Conservation (phyloP, 305 asterid species). For the Fraxinus nigra region DNA sequence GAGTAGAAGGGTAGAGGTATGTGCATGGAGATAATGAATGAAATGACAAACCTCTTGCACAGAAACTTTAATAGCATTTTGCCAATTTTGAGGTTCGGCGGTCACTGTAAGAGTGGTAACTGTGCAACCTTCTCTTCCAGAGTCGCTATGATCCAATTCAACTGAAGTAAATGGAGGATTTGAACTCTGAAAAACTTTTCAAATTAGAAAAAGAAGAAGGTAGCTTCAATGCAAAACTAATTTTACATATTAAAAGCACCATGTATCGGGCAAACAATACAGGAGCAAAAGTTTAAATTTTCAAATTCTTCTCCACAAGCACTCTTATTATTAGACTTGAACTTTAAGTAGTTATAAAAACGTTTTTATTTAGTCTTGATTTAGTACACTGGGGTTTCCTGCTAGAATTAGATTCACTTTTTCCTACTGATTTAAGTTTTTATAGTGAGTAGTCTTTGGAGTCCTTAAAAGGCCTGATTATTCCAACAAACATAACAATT, state of each 20-base stretch:
- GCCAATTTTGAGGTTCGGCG: conserved; percentile 96
- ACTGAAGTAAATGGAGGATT: conserved; percentile 98
- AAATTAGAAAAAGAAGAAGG: conserved; percentile 26
- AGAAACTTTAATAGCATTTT: conserved; percentile 89
- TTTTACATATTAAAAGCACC: neutral
- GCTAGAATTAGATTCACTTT: neutral
- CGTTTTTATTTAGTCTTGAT: neutral
- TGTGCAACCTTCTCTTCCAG: conserved; percentile 99
- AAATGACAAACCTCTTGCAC: conserved; percentile 88
- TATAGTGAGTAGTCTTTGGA: neutral
- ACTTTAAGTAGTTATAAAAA: neutral
- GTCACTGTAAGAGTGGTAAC: conserved; percentile 97
- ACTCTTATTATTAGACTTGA: neutral
- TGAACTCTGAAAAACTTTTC: conserved; percentile 69
- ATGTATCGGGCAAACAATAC: neutral
- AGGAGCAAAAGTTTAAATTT: neutral
- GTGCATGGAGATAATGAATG: neutral
- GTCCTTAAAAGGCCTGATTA: neutral
- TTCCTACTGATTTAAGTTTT: neutral
- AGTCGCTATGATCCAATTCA: conserved; percentile 98
- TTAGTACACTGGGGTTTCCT: neutral
- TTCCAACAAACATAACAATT: neutral
- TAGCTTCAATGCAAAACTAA: neutral
- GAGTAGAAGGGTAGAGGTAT: neutral
- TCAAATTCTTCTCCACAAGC: neutral